phyloP scores from a whole-genome alignment of 495 filamentous ascomycete species.

The Acidiella bohemica region DNA sequence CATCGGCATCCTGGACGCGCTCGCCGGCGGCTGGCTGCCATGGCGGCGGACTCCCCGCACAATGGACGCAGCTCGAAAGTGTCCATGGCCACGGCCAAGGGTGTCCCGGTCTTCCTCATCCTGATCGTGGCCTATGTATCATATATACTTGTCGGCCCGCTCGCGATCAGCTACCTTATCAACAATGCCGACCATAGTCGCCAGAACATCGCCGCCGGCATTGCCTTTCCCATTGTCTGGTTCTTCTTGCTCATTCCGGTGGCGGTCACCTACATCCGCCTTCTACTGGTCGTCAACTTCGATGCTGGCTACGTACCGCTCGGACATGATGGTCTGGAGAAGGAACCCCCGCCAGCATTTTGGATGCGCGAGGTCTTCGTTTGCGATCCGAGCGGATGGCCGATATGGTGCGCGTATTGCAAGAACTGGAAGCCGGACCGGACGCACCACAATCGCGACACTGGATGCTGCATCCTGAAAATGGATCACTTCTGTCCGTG shows the following conservation, averaged over 20 bases:
- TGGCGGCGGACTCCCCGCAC: neutral
- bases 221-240: constrained; percentile 56
- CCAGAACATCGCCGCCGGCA: constrained; percentile 33
- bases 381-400: constrained; percentile 55
- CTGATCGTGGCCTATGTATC: constrained; percentile 44
- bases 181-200: constrained; percentile 31
- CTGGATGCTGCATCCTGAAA: constrained; percentile 65
- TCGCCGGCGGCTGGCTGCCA: neutral
- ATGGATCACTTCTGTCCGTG: constrained; percentile 97
- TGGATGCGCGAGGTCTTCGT: constrained; percentile 20
- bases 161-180: constrained; percentile 45
- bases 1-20: no score
- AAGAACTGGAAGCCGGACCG: constrained; percentile 73
- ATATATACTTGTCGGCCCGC: constrained; percentile 42
- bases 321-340: constrained; percentile 24
- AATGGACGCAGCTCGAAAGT: neutral
- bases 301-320: constrained; percentile 60
- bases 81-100: neutral
- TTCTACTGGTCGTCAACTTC: constrained; percentile 45
- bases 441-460: constrained; percentile 69
- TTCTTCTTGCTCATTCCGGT: constrained; percentile 54
- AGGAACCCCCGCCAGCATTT: constrained; percentile 13
- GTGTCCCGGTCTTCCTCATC: neutral
- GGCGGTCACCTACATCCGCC: constrained; percentile 51
- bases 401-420: constrained; percentile 68